Percentiles rank a stretch among this genome's conserved stretches.
Conservation (phyloP, 495 filamentous ascomycete genomes). For the Opeltia flavorubescens region DNA sequence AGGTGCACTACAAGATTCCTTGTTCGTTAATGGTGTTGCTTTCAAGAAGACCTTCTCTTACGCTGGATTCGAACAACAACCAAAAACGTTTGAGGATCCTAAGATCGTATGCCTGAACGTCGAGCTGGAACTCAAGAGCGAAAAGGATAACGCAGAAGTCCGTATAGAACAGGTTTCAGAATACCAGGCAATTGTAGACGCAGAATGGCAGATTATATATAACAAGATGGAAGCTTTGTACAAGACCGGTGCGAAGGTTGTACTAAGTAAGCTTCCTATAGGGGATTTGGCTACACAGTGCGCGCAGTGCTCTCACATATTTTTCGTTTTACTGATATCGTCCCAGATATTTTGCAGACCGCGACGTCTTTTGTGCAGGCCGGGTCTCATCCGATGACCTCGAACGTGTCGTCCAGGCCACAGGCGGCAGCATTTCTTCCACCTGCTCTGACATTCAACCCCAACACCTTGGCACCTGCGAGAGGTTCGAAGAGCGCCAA, state of each 20-base stretch:
- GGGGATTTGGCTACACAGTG: conserved; percentile 93
- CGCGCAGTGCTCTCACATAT: too few species aligned
- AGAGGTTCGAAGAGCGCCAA: conserved; percentile 83
- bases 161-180: conserved; percentile 96
- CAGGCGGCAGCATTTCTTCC: conserved; percentile 80
- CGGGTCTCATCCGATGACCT: conserved; percentile 87
- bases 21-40: conserved; percentile 94
- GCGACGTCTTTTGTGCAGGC: conserved; percentile 96
- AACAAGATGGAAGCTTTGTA: conserved; percentile 92
- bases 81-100: conserved; percentile 84
- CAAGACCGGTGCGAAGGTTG: conserved; percentile 90
- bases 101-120: conserved; percentile 95
- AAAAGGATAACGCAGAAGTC: conserved; percentile 98
- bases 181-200: conserved; percentile 98
- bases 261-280: conserved; percentile 92
- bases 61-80: conserved; percentile 97
- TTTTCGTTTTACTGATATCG: conserved; percentile 10
- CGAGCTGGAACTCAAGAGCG: conserved; percentile 91
- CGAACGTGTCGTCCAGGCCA: conserved; percentile 90
- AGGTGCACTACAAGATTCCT: conserved; percentile 88
- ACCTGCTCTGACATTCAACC: conserved; percentile 91
- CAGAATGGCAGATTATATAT: conserved; percentile 99
- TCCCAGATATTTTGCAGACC: conserved; percentile 76
- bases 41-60: conserved; percentile 99
- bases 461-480: conserved; percentile 85